phyloP scores from a whole-genome alignment of 176 grass and related monocot genomes.

The Thalia dealbata region DNA sequence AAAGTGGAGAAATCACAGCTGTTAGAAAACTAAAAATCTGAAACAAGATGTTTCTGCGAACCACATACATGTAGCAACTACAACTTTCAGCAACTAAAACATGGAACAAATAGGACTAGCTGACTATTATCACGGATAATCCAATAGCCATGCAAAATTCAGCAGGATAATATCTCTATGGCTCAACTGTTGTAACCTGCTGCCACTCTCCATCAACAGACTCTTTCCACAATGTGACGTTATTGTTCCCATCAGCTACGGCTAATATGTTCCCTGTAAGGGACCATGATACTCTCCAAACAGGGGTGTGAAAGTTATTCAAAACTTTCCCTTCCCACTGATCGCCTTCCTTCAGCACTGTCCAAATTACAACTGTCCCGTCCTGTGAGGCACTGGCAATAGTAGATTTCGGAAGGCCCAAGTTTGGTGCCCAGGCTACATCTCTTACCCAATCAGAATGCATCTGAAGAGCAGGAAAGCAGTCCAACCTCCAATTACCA shows the following conservation, averaged over 20 bases:
- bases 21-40: no score
- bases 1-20: no score
- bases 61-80: no score
- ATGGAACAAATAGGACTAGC: no score
- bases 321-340: constrained; percentile 7
- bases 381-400: constrained; percentile 3
- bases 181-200: not conserved
- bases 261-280: constrained; percentile 6
- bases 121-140: no score
- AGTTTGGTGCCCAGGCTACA: constrained; percentile 4
- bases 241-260: constrained; percentile 2
- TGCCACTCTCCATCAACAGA: not conserved
- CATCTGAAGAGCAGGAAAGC: constrained; percentile 5
- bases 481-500: constrained; percentile 7
- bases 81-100: no score
- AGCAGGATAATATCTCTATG: not conserved
- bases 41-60: no score
- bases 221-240: constrained; percentile 6
- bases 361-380: not conserved
- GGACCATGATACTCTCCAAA: constrained; percentile 5
- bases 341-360: not conserved
- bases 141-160: not conserved
- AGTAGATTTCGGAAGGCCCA: constrained; percentile 2
- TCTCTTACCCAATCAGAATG: constrained; percentile 9
- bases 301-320: not conserved